phyloP scores from a whole-genome alignment of 352 stramenopile genomes.

The Thalassiosira hispida region DNA sequence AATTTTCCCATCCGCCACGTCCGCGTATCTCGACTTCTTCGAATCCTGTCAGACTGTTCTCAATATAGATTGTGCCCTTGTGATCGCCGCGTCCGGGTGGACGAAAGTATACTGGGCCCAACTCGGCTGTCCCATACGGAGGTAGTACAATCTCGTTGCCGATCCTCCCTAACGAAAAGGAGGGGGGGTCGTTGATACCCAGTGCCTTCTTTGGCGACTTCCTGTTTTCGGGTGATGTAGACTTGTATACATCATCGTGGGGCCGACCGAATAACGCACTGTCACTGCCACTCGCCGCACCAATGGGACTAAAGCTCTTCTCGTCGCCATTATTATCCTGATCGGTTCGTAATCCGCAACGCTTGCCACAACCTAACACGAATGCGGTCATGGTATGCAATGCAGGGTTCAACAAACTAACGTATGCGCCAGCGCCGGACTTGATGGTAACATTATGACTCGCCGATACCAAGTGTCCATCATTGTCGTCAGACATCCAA shows the following conservation, averaged over 20 bases:
- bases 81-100: constrained; percentile 66
- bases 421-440: constrained; percentile 63
- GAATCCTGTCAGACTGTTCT: constrained; percentile 82
- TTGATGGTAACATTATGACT: constrained; percentile 82
- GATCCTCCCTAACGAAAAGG: constrained; percentile 74
- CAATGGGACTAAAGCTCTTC: constrained; percentile 70
- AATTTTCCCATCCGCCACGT: constrained; percentile 64
- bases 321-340: constrained; percentile 43
- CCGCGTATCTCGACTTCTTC: constrained; percentile 75
- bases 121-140: constrained; percentile 67
- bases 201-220: constrained; percentile 27
- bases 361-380: constrained; percentile 70
- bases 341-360: constrained; percentile 71
- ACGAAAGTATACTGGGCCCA: constrained; percentile 82
- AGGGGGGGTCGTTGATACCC: constrained; percentile 48
- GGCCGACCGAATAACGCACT: constrained; percentile 51
- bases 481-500: constrained; percentile 67
- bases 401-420: constrained; percentile 74
- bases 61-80: constrained; percentile 73
- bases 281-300: constrained; percentile 62
- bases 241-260: constrained; percentile 14
- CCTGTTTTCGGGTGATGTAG: constrained; percentile 20
- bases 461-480: constrained; percentile 70
- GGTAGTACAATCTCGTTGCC: constrained; percentile 77
- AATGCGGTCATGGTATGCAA: constrained; percentile 75